These are phyloP conservation scores for Exophiala lecanii-corni DNA, from an alignment of 2,329 filamentous ascomycete genomes.

Conservation along the genomic window DNA sequence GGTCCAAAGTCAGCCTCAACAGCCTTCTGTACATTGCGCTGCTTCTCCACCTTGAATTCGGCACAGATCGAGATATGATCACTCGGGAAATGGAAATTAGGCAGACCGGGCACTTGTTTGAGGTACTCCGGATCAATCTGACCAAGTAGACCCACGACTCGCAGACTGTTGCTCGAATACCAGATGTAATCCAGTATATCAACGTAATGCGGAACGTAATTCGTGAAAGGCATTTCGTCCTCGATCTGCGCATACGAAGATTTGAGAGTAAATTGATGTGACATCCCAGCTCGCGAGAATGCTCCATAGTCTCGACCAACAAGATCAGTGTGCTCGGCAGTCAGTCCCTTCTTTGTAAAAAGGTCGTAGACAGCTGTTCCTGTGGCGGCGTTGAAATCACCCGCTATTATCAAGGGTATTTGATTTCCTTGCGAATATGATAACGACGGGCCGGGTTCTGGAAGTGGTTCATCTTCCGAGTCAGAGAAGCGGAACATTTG, in stretches of 20 bases:
- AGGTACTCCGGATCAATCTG: constrained; percentile 83
- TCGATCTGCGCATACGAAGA: constrained; percentile 76
- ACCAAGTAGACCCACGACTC: constrained; percentile 77
- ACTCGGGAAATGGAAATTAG: constrained; percentile 89
- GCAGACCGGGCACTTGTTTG: constrained; percentile 82
- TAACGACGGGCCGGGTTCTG: constrained; percentile 72
- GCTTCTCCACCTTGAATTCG: constrained; percentile 82
- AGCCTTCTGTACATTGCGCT: constrained; percentile 69
- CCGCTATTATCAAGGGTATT: constrained; percentile 86
- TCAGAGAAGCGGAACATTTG: constrained; percentile 48
- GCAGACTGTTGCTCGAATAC: constrained; percentile 87
- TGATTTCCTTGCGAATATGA: constrained; percentile 82
- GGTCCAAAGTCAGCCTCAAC: constrained; percentile 60
- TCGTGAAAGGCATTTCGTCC: constrained; percentile 86
- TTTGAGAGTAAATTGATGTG: constrained; percentile 89
- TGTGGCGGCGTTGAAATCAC: constrained; percentile 89
- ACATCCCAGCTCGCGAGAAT: constrained; percentile 86
- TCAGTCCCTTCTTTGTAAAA: constrained; percentile 72
- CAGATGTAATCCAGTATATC: constrained; percentile 96
- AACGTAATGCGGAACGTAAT: constrained; percentile 90
- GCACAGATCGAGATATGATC: constrained; percentile 88
- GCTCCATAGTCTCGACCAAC: constrained; percentile 81
- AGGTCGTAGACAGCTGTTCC: constrained; percentile 90
- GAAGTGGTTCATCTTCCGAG: constrained; percentile 50
- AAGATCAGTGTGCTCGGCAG: constrained; percentile 75